Base-by-base conservation (phyloP, 768 basidiomycete species). In the Gymnopilus dilepis region DNA sequence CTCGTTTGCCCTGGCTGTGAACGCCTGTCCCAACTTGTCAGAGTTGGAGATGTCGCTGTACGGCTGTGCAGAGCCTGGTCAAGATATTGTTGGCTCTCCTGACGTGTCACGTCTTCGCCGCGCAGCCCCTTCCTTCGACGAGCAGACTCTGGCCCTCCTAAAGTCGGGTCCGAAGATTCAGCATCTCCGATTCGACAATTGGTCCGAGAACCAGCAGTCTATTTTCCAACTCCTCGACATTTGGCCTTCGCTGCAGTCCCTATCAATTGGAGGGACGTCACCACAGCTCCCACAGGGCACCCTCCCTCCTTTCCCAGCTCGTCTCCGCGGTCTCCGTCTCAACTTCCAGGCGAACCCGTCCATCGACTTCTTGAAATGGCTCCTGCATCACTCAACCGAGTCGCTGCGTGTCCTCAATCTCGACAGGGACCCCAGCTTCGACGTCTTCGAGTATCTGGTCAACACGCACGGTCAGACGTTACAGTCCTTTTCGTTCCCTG, bases 341-440 rank as follows among this genome's bases (percentile, higher is more conserved):
- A 89, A 89, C 73, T 86, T 87, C 72, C 89, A 90, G 69, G 70
- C 77, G n/a, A 73, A 83, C 6, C 87, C 88, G 21, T 82, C 86
- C 2, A 69, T 83, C 47, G 86, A 88, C 34, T 87, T 91, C 72
- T 74, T 89, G 66, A 77, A 82, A 37, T 91, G 90, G 90, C 84
- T 92, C 58, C 84, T 91, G 24, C 82, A 84, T 67, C 79, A 83
- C 59, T 88, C 88, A 33, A 65, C 73, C 22, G 71, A 70, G 43
- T 78, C 78, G n/a, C 77, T 90, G 47, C 78, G 78, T 57, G 72
- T 76, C 30, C 76, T 91, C 58, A 84, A 87, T 58, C 76, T 91
- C 58, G 84, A 84, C 53, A 80, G 88, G 59, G 85, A 90, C 62
- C 88, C 89, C 1, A 79, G 83, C 42, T 60, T 73, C 7, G 80